A percentile compares a stretch with the other conserved stretches of the same genome.
Evolutionary conservation across 2,329 filamentous ascomycete species (phyloP).

Genomic region (Fusarium phyllophilum): DNA sequence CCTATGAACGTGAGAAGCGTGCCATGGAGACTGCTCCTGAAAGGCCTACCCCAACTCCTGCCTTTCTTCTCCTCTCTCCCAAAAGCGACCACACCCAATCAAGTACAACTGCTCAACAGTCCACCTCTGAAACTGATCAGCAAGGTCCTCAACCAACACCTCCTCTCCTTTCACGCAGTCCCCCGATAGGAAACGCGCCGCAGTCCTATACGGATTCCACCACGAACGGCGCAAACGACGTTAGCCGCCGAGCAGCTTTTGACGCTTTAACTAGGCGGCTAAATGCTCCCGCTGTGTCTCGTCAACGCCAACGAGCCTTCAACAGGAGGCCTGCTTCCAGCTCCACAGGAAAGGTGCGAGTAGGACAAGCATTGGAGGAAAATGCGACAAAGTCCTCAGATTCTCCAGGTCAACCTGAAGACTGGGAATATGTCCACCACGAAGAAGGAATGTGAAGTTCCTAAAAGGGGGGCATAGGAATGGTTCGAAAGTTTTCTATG

Average conservation of each 20-base stretch:
- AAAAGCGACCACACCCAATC: too few species aligned
- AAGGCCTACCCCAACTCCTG: not conserved
- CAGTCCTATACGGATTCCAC: not conserved
- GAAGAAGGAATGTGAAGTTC: too few species aligned
- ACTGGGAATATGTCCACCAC: not conserved
- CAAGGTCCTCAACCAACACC: not conserved
- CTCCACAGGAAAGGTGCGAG: too few species aligned
- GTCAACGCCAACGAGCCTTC: not conserved
- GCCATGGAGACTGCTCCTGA: not conserved
- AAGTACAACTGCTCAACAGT: not conserved
- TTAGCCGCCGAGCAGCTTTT: too few species aligned
- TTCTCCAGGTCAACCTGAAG: not conserved
- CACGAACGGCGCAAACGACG: not conserved
- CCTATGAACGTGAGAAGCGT: not conserved
- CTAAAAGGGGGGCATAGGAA: not conserved
- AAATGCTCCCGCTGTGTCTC: not conserved
- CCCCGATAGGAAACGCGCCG: not conserved
- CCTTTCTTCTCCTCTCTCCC: too few species aligned
- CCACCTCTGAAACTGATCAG: not conserved
- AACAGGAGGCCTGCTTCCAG: not conserved
- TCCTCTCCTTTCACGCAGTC: not conserved
- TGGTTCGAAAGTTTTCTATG: too few species aligned
- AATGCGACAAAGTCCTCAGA: not conserved
- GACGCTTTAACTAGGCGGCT: too few species aligned
- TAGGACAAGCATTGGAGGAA: not conserved